Percentiles rank a stretch among this genome's conserved stretches.
These are phyloP conservation scores for Phytophthora constricta DNA, from an alignment of 352 stramenopile genomes.

Conservation along the genomic window DNA sequence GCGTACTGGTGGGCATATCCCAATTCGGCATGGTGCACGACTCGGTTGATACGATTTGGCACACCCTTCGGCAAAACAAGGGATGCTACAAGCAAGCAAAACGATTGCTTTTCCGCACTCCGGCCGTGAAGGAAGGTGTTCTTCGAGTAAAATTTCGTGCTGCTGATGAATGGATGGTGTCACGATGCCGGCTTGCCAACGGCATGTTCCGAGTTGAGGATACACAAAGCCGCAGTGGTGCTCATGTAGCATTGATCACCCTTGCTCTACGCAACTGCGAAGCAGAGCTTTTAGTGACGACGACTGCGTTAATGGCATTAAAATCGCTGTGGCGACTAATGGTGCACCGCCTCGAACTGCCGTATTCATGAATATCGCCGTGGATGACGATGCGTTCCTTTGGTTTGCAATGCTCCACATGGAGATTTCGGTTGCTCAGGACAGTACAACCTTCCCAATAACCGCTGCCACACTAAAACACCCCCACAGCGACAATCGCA, in stretches of 20 bases:
- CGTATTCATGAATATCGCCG: conserved; percentile 51
- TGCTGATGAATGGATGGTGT: conserved; percentile 46
- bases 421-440: conserved; percentile 56
- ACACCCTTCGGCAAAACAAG: conserved; percentile 66
- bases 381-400: conserved; percentile 54
- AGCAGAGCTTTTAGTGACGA: conserved; percentile 56
- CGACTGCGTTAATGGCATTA: conserved; percentile 56
- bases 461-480: conserved; percentile 28
- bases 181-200: conserved; percentile 42
- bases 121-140: conserved; percentile 44
- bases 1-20: conserved; percentile 58
- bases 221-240: conserved; percentile 4
- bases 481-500: conserved; percentile 14
- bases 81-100: conserved; percentile 51
- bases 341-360: conserved; percentile 18
- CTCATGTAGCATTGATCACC: conserved; percentile 22
- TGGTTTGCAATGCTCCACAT: conserved; percentile 67
- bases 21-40: conserved; percentile 72
- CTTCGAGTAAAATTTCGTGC: conserved; percentile 45
- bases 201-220: conserved; percentile 44
- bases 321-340: conserved; percentile 32
- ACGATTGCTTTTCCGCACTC: conserved; percentile 59
- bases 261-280: conserved; percentile 54
- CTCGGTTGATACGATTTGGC: conserved; percentile 76
- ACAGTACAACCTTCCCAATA: conserved; percentile 48